Evolutionary conservation across 2,329 filamentous ascomycete species (phyloP), one percentile per base, ranked within the genome.

Genomic region (Xylaria sp.): DNA sequence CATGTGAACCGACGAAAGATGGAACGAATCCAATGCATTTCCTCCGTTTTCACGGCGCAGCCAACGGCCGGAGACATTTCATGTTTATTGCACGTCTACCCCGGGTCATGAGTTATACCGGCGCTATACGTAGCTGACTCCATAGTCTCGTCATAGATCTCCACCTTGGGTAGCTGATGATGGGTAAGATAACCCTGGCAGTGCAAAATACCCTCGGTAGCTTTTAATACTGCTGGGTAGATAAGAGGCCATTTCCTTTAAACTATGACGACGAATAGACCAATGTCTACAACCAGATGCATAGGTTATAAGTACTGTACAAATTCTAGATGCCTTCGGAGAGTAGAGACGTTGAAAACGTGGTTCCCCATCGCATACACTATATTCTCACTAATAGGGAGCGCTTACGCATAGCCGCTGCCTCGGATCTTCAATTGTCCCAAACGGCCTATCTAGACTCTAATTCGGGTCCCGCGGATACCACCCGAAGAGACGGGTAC

Each of bases 101-200:
- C 24, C 45, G 34, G 58, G 45, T 12, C 32, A 42, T 53, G 17
- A 53, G 14, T 61, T 61, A 7, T 24, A 19, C 58, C 47, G 58
- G 30, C 30, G 3, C 11, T 9, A 0, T n/a, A 42, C n/a, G 6
- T 27, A 24, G 11, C 4, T n/a, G 4, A 27, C 6, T 39, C 7
- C 19, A 7, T 30, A 24, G 39, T 19, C 11, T 39, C 47, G 27
- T 34, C 45, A 39, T 9, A 17, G 14, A 42, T 53, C 12, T 42
- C 58, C 58, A 61, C 58, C 14, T 12, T 36, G 8, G 34, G 8
- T 17, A 42, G 39, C 39, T 42, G 39, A 42, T 17, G 39, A 42
- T 42, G 39, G 12, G 11, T 14, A 11, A 42, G 12, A 4, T 14
- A 11, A 42, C 12, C 39, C 14, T 42, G 11, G 4, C 12, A 42